Evolutionary conservation across 257 asterid genomes (phyloP).

Genomic region (Eucommia ulmoides): DNA sequence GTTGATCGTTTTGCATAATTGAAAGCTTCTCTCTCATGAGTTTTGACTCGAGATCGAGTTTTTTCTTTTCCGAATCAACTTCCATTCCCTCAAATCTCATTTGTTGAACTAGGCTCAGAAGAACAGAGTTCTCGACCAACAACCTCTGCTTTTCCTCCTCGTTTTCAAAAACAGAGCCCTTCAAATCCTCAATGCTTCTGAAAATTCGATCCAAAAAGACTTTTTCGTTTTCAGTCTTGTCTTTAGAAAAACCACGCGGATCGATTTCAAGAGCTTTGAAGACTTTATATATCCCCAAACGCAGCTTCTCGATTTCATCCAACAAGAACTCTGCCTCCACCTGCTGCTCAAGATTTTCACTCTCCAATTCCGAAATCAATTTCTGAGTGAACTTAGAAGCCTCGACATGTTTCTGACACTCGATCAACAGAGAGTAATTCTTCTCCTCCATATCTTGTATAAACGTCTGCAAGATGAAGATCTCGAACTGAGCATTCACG

Average conservation of each 20-base stretch:
- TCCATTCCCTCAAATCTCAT: constrained; percentile 55
- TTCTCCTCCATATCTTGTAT: constrained; percentile 87
- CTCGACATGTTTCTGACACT: constrained; percentile 88
- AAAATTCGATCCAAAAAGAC: constrained; percentile 37
- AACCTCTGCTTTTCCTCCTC: constrained; percentile 63
- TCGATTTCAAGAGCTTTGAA: constrained; percentile 47
- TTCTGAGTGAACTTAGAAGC: constrained; percentile 79
- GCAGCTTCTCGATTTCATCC: constrained; percentile 66
- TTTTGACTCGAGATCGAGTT: constrained; percentile 39
- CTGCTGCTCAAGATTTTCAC: constrained; percentile 90
- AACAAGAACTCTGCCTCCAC: constrained; percentile 75
- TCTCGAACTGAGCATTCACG: constrained; percentile 75
- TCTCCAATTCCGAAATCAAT: constrained; percentile 81
- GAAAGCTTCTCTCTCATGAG: constrained; percentile 39
- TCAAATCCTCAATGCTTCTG: constrained; percentile 45
- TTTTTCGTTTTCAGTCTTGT: constrained; percentile 43
- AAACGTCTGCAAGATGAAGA: constrained; percentile 74
- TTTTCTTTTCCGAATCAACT: constrained; percentile 43
- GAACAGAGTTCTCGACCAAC: constrained; percentile 68
- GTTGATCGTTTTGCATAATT: constrained; percentile 35
- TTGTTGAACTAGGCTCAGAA: constrained; percentile 54
- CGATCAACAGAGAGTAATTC: constrained; percentile 46
- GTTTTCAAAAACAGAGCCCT: constrained; percentile 27
- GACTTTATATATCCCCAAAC: constrained; percentile 59
- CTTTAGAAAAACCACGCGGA: constrained; percentile 18